Percentiles rank a stretch among this genome's conserved stretches.
Conservation (phyloP, 2,329 filamentous ascomycete genomes). For the Hymenoscyphus fructigenus region DNA sequence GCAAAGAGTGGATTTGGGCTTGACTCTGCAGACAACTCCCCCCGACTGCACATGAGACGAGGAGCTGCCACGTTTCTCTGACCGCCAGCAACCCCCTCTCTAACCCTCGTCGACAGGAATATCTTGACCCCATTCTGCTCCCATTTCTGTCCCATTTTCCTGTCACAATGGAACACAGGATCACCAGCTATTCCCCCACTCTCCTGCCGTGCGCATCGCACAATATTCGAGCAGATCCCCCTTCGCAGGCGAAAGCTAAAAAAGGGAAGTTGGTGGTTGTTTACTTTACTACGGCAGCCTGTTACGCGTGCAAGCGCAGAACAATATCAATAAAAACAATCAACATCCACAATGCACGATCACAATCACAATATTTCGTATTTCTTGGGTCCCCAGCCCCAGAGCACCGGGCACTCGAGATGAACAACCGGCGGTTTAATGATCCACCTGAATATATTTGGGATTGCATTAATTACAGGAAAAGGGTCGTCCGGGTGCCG, state of each 20-base stretch:
- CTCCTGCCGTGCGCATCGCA: background rate
- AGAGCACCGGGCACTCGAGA: background rate
- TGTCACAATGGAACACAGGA: slow-evolving; percentile 2
- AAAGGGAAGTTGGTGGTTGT: background rate
- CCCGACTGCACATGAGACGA: background rate
- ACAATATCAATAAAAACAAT: slow-evolving; percentile 1
- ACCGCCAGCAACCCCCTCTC: slow-evolving; percentile 1
- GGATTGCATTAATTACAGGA: slow-evolving; percentile 2
- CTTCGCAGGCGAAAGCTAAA: background rate
- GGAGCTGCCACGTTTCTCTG: slow-evolving; percentile 2
- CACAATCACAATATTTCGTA: slow-evolving; percentile 4
- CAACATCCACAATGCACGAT: slow-evolving; percentile 2
- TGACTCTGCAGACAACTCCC: background rate
- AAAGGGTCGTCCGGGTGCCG: background rate
- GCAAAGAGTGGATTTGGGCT: background rate
- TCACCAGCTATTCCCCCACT: background rate
- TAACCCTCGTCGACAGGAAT: background rate
- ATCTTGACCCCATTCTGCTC: background rate
- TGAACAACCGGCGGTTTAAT: background rate
- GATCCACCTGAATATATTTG: slow-evolving; percentile 4
- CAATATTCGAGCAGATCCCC: slow-evolving; percentile 2
- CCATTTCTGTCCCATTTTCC: background rate
- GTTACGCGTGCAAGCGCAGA: background rate
- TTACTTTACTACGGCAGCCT: background rate
- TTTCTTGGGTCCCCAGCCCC: background rate